Base-by-base conservation (phyloP, 2,329 filamentous ascomycete genomes). In the Fusarium longipes region DNA sequence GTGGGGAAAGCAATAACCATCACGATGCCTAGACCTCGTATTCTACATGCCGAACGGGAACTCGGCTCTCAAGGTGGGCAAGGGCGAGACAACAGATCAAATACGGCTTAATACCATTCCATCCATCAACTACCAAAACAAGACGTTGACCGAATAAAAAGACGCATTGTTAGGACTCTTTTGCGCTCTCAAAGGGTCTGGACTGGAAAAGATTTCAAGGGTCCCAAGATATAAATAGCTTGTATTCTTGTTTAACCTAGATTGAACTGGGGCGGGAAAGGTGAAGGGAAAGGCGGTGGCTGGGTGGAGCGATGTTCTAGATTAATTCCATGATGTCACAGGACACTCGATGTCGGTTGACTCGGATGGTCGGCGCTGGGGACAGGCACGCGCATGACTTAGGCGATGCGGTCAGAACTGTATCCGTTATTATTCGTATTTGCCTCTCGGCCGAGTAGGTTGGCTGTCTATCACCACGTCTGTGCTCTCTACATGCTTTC, bases 1-100 rank as follows among this genome's bases (percentile, higher is more conserved):
- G 48, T 64, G 63, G 63, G 38, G 57, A 27, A 67, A 50, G 14
- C n/a, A 47, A 18, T 14, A 39, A 63, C 20, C 32, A 25, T 67
- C 47, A 50, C 51, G 33, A 64, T 67, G 38, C 29, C 50, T 22
- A 58, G 36, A 58, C 43, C 51, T 67, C 63, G 63, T 67, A 67
- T 67, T 54, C 39, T 35, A 38, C 14, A 12, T 59, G 57, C 63
- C 57, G 45, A 52, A 29, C 58, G 57, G 60, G 7, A 47, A 56
- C 33, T 45, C 57, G 57, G 59, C 60, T 39, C 22, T 33, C 18
- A 3, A 7, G 24, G 25, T 39, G 36, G 36, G 20, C 20, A 39
- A 24, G 27, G 9, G 9, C 25, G 53, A 42, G 15, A 6, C 17
- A 25, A 14, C n/a, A 25, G 18, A 8, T 25, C 25, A 36, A n/a